Evolutionary conservation across 345 rosid genomes (phyloP).

Genomic region (Trapa bicornis): DNA sequence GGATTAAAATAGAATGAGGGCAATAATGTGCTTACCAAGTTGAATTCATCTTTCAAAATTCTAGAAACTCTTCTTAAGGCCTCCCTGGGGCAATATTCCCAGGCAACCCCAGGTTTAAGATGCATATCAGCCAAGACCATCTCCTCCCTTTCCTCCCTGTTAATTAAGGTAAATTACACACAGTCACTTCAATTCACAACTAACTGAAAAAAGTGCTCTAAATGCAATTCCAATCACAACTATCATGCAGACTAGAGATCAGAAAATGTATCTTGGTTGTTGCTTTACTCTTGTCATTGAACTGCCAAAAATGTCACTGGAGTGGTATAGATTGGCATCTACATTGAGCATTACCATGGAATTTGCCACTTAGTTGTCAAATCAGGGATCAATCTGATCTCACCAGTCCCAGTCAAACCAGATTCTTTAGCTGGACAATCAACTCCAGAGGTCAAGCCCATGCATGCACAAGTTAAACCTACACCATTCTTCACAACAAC

Average conservation of each 20-base stretch:
- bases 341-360: conserved; percentile 50
- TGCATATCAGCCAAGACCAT: conserved; percentile 96
- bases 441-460: conserved; percentile 68
- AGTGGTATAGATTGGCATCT: neutral
- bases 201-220: neutral
- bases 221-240: neutral
- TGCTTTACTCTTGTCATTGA: neutral
- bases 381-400: conserved; percentile 85
- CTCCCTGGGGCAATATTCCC: conserved; percentile 97
- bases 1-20: neutral
- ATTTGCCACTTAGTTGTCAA: conserved; percentile 50
- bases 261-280: neutral
- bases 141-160: conserved; percentile 63
- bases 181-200: neutral
- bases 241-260: neutral
- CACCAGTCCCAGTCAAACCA: conserved; percentile 66
- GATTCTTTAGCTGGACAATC: conserved; percentile 81
- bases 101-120: conserved; percentile 64
- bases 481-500: conserved; percentile 57
- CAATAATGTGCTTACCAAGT: conserved; percentile 37
- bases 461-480: conserved; percentile 67
- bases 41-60: conserved; percentile 69
- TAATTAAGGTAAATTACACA: conserved; percentile 1
- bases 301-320: neutral
- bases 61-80: conserved; percentile 57